Conservation (phyloP, 805 yeast genomes). For the Ogataea degrootiae region DNA sequence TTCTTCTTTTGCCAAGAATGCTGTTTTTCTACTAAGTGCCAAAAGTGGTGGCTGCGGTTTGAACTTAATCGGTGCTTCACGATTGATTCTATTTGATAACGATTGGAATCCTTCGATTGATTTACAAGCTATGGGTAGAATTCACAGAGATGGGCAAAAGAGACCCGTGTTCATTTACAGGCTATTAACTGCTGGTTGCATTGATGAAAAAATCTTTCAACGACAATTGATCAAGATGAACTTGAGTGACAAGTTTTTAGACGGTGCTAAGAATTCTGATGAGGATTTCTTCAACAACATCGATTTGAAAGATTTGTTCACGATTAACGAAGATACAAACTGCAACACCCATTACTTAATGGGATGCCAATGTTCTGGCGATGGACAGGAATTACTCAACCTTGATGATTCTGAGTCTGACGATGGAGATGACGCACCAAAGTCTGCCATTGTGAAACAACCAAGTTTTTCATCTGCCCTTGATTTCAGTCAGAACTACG, state of each 20-base stretch:
- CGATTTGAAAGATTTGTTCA: conserved; percentile 74
- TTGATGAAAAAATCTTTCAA: conserved; percentile 92
- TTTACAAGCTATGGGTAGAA: conserved; percentile 91
- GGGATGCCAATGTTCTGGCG: conserved; percentile 57
- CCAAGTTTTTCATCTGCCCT: conserved; percentile 55
- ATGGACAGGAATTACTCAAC: conserved; percentile 34
- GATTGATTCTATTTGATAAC: conserved; percentile 81
- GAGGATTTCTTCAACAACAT: conserved; percentile 63
- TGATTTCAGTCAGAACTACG: conserved; percentile 30
- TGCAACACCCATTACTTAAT: conserved; percentile 78
- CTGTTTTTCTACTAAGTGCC: conserved; percentile 76
- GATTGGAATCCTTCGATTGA: conserved; percentile 98
- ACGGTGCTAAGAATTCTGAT: conserved; percentile 35
- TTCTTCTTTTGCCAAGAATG: conserved; percentile 32
- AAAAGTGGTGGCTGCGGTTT: conserved; percentile 94
- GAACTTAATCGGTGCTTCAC: conserved; percentile 84
- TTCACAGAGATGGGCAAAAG: conserved; percentile 90
- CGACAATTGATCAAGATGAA: conserved; percentile 83
- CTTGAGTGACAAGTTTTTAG: conserved; percentile 68
- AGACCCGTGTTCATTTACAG: conserved; percentile 77
- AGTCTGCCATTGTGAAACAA: conserved; percentile 1
- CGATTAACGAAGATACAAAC: conserved; percentile 41
- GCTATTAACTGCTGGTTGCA: conserved; percentile 79
- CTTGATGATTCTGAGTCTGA: conserved; percentile 23
- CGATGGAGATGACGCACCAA: conserved; percentile 11